phyloP scores from a whole-genome alignment of 192 early-diverging fungal genomes.

The Backusella australiensis region DNA sequence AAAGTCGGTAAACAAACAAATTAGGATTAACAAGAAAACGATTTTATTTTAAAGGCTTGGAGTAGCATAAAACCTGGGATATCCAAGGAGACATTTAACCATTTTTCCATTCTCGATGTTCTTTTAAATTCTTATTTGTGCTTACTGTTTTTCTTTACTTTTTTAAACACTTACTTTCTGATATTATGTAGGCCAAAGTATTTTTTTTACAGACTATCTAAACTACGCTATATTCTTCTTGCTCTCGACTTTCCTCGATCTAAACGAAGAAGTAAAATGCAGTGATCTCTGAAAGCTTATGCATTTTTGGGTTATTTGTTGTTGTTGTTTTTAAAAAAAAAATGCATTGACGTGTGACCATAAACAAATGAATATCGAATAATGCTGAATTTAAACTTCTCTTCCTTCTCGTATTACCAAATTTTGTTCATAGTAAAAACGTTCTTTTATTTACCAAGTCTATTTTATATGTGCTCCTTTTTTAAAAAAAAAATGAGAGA shows the following conservation, averaged over 20 bases:
- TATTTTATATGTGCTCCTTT: neutral
- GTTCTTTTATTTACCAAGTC: neutral
- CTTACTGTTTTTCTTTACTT: neutral
- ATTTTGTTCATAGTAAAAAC: neutral
- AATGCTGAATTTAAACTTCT: neutral
- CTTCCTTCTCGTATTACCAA: neutral
- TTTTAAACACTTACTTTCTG: neutral
- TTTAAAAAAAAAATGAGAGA: neutral
- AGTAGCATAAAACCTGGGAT: neutral
- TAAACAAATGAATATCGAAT: neutral
- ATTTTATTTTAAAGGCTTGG: neutral
- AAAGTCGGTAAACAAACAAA: neutral
- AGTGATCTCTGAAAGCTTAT: neutral
- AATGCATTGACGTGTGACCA: neutral
- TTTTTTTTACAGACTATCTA: neutral
- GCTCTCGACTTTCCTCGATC: neutral
- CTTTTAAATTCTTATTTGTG: neutral
- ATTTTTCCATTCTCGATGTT: neutral
- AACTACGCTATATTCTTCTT: neutral
- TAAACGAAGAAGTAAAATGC: neutral
- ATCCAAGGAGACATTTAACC: neutral
- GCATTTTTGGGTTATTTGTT: neutral
- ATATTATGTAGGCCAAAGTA: neutral
- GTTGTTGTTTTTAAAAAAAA: neutral
- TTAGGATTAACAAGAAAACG: conserved; percentile 1